A percentile compares a stretch with the other conserved stretches of the same genome.
Conservation (phyloP, 257 asterid species). For the Solanum raphanifolium region DNA sequence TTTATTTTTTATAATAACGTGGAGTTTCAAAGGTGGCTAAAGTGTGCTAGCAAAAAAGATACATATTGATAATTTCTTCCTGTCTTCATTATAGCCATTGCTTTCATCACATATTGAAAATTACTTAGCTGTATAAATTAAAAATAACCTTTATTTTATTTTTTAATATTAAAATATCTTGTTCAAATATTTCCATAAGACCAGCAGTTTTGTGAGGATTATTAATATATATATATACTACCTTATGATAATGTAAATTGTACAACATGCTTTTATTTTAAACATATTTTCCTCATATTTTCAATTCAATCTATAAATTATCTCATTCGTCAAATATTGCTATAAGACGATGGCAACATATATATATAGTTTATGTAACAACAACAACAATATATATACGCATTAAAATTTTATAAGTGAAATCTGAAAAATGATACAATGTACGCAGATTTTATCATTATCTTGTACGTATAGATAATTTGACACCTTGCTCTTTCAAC, state of each 20-base stretch:
- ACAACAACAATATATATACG: no score
- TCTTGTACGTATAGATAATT: no score
- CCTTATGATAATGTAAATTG: neutral
- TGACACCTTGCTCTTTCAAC: no score
- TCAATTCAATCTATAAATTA: neutral
- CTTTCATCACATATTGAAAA: neutral
- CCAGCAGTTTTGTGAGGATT: neutral
- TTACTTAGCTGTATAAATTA: neutral
- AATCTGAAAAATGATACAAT: rapidly evolving
- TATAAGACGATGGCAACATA: neutral
- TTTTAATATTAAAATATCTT: neutral
- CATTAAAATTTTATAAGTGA: no score
- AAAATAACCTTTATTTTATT: neutral
- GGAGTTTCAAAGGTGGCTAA: neutral
- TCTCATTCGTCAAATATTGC: neutral
- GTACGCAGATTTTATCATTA: rapidly evolving
- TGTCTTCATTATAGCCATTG: neutral
- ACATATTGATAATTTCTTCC: neutral
- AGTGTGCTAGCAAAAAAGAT: neutral
- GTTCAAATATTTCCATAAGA: neutral
- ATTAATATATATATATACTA: neutral
- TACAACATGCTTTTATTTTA: neutral
- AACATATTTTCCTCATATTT: neutral
- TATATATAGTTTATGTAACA: no score
- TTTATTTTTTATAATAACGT: neutral